Base-by-base conservation (phyloP, 2,329 filamentous ascomycete species). In the Colletotrichum godetiae region DNA sequence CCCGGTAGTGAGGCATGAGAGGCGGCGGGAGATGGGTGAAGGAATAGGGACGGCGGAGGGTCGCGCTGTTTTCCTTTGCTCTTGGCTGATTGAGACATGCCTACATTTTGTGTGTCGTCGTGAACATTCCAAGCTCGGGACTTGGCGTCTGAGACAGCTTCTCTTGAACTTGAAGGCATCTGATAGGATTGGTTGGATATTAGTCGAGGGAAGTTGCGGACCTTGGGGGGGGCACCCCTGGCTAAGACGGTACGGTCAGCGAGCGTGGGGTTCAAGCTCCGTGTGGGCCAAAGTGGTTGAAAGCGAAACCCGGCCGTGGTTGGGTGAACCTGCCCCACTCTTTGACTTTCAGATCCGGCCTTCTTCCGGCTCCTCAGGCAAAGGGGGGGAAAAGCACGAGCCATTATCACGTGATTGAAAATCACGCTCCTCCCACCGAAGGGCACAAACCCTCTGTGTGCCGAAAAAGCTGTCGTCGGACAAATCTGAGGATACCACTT, bases 21-120 rank as follows among this genome's bases (percentile, higher is more conserved):
- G 72, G 92, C 91, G 84, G 95, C 92, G 76, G 91, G 92, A 7
- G 94, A 97, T 19, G 94, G 94, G 53, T 94, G 94, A 69, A 95
- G 89, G 82, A 97, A 97, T 60, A 97, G 89, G 2, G 92, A 88
- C 1, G 95, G 94, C 27, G 94, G 94, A 61, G 88, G 88, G 49
- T 88, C 87, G 67, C 88, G 86, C 78, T 84, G 81, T 68, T 84
- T 84, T 75, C 80, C 81, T 77, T 90, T 88, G 63, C 86, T 83
- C 78, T 86, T 85, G 35, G 80, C 76, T 74, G 81, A 81, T 75
- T 83, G 81, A 76, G 84, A 82, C 84, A 86, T 86, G 76, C 75
- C 76, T 78, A 78, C 77, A 78, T 80, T 60, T 75, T 76, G 42
- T 22, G 61, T 63, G 46, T 73, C 67, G 19, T 75, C 73, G 27